A percentile compares a stretch with the other conserved stretches of the same genome.
Conservation (phyloP, 345 rosid species). For the Cardiospermum halicacabum region DNA sequence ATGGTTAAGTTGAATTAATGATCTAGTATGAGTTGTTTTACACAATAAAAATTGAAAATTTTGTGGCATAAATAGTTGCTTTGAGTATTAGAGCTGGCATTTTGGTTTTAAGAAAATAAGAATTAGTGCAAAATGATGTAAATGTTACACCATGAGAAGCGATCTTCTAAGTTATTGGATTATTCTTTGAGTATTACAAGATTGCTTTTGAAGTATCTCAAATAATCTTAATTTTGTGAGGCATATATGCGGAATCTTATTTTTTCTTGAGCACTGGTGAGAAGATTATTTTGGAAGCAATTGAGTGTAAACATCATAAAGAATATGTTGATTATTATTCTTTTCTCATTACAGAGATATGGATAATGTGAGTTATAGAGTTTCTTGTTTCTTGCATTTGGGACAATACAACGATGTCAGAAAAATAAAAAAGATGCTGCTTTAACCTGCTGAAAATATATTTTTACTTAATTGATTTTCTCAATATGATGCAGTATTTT, state of each 20-base stretch:
- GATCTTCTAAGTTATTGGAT: background rate
- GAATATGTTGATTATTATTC: background rate
- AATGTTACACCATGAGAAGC: background rate
- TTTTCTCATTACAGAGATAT: background rate
- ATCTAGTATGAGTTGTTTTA: background rate
- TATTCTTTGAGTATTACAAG: background rate
- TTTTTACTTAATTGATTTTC: constrained; percentile 7
- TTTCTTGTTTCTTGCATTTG: constrained; percentile 3
- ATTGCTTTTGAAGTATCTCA: background rate
- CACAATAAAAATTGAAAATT: background rate
- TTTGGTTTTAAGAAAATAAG: background rate
- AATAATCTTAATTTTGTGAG: background rate
- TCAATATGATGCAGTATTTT: constrained; percentile 12
- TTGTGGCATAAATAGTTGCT: background rate
- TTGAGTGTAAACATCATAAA: background rate
- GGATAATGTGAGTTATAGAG: background rate
- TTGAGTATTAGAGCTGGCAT: background rate
- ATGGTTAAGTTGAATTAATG: background rate
- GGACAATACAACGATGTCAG: background rate
- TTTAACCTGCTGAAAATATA: background rate
- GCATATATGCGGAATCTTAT: background rate
- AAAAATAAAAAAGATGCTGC: background rate
- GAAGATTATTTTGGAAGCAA: background rate
- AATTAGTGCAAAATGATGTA: background rate
- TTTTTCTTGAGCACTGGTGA: background rate